Evolutionary conservation across 1,139 yeast genomes (phyloP), one percentile per base, ranked within the genome.

Genomic region (Chernovozyma aurita): DNA sequence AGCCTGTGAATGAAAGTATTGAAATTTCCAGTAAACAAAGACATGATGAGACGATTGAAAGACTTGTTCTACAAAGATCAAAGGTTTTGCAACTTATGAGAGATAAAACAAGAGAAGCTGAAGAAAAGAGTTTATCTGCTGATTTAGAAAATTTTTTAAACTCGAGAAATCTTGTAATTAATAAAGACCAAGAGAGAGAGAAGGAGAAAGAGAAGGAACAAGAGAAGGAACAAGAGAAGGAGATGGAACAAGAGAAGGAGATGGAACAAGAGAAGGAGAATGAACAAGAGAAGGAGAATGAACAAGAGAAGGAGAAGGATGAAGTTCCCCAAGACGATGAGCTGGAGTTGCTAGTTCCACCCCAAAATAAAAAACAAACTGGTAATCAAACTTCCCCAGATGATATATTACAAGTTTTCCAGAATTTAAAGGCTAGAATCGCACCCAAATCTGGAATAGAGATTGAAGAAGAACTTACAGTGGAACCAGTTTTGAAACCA

Each of bases 401-500:
- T 16, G 12, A 26, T 13, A 14, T 26, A 14, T 16, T 26, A 26
- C 9, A 6, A 16, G 28, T 26, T 6, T 26, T 26, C 18, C 28
- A 26, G 18, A 26, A 13, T 26, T 26, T 26, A 12, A 26, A 26
- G 28, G 28, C 28, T 13, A 26, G 61, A 33, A 47, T 73, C 44
- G 75, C 76, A 47, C n/a, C n/a, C n/a, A 54, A 61, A 27, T 55
- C 66, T 41, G 60, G 65, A 47, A 61, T 63, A 40, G 51, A 57
- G 28, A 47, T 65, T 33, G 85, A 79, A 61, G 48, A 56, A 33
- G 68, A 16, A 26, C 9, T 14, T 14, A 12, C 6, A 8, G 12
- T 12, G 11, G 6, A 6, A 8, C 6, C 6, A 71, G 48, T 54
- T 70, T 45, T 80, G 83, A 63, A 73, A 75, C 52, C 59, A 85